A percentile compares a stretch with the other conserved stretches of the same genome.
Conservation (phyloP, 768 basidiomycete species). For the Trametes sanguinea region DNA sequence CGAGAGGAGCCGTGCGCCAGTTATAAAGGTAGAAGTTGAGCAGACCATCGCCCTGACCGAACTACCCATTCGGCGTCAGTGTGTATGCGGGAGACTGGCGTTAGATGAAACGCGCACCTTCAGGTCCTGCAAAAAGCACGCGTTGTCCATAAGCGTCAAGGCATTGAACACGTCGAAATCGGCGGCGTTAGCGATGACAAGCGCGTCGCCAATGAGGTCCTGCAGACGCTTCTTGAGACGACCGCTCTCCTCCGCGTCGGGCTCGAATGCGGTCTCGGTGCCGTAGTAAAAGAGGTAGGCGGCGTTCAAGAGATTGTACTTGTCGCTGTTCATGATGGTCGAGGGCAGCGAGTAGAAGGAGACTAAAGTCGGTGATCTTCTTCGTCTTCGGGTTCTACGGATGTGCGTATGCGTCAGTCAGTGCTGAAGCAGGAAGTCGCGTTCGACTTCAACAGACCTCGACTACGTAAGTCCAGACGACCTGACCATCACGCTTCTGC, state of each 20-base stretch:
- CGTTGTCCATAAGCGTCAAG: constrained; percentile 93
- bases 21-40: constrained; percentile 95
- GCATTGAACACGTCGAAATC: constrained; percentile 98
- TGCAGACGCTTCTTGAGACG: constrained; percentile 69
- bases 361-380: constrained; percentile 91
- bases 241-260: constrained; percentile 60
- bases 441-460: constrained; percentile 55
- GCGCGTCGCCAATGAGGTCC: constrained; percentile 74
- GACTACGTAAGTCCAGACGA: constrained; percentile 95
- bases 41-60: constrained; percentile 89
- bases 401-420: too few relatives aligned
- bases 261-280: constrained; percentile 68
- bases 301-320: constrained; percentile 77
- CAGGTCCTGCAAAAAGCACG: constrained; percentile 75
- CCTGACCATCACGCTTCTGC: constrained; percentile 67
- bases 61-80: constrained; percentile 47
- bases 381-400: constrained; percentile 76
- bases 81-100: not conserved
- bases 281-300: constrained; percentile 98
- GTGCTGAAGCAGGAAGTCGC: too few relatives aligned
- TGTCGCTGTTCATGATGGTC: constrained; percentile 79
- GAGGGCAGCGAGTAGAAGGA: constrained; percentile 98
- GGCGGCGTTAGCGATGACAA: constrained; percentile 78
- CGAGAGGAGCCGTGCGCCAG: constrained; percentile 82
- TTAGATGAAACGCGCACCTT: constrained; percentile 54